Evolutionary conservation across 2,329 filamentous ascomycete genomes (phyloP), one percentile per base, ranked within the genome.

Genomic region (Beauveria caledonica): DNA sequence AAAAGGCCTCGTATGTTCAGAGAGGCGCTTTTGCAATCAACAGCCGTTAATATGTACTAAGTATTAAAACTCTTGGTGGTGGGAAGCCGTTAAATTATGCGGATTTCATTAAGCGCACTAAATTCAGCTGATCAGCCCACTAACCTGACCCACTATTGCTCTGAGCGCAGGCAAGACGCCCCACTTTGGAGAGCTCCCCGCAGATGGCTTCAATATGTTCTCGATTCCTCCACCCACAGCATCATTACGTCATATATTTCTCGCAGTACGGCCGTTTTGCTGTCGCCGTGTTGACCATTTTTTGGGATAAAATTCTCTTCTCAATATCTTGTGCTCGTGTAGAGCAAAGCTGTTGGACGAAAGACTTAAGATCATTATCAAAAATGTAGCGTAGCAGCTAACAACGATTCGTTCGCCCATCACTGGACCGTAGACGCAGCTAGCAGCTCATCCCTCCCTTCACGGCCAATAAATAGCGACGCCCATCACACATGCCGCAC

Each of bases 181-280:
- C 48, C 48, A 51, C 27, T 52, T 23, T 53, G 21, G 11, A 45
- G 27, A 42, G 44, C 54, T 46, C 54, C 54, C 45, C 54, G 9
- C 54, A 36, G 44, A 57, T 57, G 44, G 9, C 19, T 36, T 36
- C 11, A 15, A 36, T 33, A 39, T 40, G 36, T 36, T 51, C n/a
- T 46, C 40, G 53, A 55, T 55, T 55, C 15, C 27, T 27, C 52
- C 40, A 56, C 40, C 53, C 19, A 42, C 42, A 10, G 8, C 45
- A 27, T 49, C 44, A 58, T 58, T 49, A 58, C 54, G 54, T 58
- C 54, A 58, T 58, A 27, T 58, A 58, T 58, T 49, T 49, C 5
- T 11, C 7, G 25, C 17, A 33, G 39, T 5, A 55, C 11, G 17
- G 25, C 39, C 23, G 19, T 25, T 55, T 13, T 21, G 17, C 17